phyloP scores from a whole-genome alignment of 306 rosid genomes.

The Cucurbita ficifolia region DNA sequence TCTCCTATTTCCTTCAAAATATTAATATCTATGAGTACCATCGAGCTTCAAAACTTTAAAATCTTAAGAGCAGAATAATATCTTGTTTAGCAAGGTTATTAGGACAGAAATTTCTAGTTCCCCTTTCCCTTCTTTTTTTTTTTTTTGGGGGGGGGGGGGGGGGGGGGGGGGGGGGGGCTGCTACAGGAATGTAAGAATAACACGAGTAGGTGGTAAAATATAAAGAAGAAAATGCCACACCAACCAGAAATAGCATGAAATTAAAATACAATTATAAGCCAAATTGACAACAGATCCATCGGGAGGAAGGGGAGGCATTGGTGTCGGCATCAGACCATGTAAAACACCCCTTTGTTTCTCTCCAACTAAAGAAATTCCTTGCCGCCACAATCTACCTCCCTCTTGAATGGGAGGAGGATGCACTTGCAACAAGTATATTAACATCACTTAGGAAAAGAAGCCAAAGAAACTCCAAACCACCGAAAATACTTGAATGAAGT shows the following conservation, averaged over 20 bases:
- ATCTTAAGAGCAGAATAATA: neutral
- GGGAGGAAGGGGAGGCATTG: no score
- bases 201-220: neutral
- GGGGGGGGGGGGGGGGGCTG: neutral
- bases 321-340: no score
- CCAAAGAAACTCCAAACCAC: no score
- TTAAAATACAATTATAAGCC: neutral
- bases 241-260: neutral
- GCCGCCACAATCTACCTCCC: no score
- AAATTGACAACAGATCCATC: neutral
- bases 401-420: no score
- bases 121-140: no score
- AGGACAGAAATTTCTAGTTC: neutral
- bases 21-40: conserved; percentile 30
- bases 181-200: neutral
- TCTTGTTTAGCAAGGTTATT: neutral
- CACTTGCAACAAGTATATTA: no score
- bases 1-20: conserved; percentile 94
- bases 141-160: neutral
- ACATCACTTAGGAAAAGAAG: no score
- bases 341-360: no score
- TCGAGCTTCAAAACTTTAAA: neutral
- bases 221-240: neutral
- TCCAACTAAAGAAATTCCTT: no score
- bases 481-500: no score